These are phyloP conservation scores for Eruca vesicaria DNA, from an alignment of 441 rosid species.

Conservation along the genomic window DNA sequence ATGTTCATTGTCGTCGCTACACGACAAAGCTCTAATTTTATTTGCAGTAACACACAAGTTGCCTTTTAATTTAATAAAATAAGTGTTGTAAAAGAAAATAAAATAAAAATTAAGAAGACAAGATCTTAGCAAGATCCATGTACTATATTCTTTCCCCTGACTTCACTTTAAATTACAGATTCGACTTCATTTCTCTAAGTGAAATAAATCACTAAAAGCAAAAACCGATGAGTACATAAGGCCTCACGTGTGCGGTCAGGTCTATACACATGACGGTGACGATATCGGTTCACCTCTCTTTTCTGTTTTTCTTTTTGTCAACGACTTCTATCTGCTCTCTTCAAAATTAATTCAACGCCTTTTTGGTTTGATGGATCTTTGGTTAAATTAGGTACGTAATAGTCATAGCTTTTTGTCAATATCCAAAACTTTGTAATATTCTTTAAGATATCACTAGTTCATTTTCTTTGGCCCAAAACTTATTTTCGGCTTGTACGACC, in stretches of 20 bases:
- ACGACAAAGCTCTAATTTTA: conserved; percentile 20
- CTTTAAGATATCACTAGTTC: neutral
- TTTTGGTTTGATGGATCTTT: conserved; percentile 1
- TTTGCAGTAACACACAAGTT: conserved; percentile 23
- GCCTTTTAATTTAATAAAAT: neutral
- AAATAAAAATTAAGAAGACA: conserved; percentile 23
- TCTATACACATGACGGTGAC: conserved; percentile 33
- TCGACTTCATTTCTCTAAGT: neutral
- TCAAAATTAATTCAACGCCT: neutral
- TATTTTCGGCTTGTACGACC: neutral
- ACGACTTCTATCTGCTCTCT: neutral
- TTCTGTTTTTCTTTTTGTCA: neutral
- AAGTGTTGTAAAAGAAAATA: neutral
- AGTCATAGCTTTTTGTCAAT: neutral
- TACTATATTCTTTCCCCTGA: conserved; percentile 25
- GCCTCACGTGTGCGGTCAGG: conserved; percentile 34
- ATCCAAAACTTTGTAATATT: too few relatives aligned
- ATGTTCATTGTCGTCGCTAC: conserved; percentile 30
- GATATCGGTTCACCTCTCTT: neutral
- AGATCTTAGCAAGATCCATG: conserved; percentile 37
- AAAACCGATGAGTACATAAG: conserved; percentile 14
- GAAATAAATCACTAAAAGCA: conserved; percentile 7
- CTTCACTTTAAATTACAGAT: conserved; percentile 24
- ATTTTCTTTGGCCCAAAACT: too few relatives aligned
- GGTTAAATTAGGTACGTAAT: neutral